These are phyloP conservation scores for Cyclotella cryptica DNA, from an alignment of 108 stramenopile genomes.

Conservation along the genomic window DNA sequence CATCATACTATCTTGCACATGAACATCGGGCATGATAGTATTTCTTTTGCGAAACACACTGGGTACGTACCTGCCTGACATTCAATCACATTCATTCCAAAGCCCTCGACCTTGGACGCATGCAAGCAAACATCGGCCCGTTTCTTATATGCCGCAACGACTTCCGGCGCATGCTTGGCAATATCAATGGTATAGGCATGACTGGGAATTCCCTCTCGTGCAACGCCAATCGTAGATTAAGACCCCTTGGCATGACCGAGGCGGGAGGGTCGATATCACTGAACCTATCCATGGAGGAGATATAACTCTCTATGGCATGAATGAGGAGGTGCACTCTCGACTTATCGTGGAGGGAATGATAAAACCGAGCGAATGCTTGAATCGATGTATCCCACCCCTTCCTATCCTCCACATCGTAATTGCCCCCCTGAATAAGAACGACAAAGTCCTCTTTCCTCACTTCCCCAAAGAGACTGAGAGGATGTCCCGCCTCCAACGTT, in stretches of 20 bases:
- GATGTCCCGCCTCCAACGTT: background rate
- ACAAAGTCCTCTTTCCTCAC: background rate
- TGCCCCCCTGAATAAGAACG: background rate
- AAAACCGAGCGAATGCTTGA: background rate
- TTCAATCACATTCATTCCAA: background rate
- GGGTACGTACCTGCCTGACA: background rate
- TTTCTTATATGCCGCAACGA: background rate
- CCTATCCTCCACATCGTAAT: background rate
- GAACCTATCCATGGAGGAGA: background rate
- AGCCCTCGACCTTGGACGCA: background rate
- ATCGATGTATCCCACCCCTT: constrained; percentile 2
- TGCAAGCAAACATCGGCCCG: background rate
- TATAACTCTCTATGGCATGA: background rate
- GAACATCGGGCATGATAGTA: too few relatives aligned
- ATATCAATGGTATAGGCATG: background rate
- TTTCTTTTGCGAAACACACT: too few relatives aligned
- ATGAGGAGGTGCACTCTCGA: background rate
- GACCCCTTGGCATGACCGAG: background rate
- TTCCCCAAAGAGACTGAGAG: background rate
- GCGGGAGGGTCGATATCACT: background rate
- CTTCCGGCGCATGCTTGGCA: background rate
- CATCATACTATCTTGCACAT: too few relatives aligned
- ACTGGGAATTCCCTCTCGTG: background rate
- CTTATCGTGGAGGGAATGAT: background rate
- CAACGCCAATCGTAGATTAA: background rate